Percentiles rank a stretch among this genome's conserved stretches.
Conservation (phyloP, 225 moss, liverwort and hornwort species). For the Ulota crispa region DNA sequence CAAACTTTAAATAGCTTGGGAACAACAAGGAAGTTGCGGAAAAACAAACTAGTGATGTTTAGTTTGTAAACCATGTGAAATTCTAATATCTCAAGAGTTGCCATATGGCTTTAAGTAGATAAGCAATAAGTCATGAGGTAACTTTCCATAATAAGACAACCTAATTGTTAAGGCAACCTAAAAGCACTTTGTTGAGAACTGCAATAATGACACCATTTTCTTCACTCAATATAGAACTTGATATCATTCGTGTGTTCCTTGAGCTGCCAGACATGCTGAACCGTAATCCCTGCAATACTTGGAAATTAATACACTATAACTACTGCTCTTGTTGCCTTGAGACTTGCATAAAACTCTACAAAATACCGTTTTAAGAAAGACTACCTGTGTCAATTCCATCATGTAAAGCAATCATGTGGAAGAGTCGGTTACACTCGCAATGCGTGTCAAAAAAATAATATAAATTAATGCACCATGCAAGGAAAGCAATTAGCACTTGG, state of each 20-base stretch:
- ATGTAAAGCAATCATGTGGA: background rate
- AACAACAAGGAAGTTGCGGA: too few species aligned
- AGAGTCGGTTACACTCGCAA: background rate
- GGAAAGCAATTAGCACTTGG: background rate
- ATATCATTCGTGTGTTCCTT: background rate
- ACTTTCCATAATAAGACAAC: too few species aligned
- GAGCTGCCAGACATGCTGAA: background rate
- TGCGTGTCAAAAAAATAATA: too few species aligned
- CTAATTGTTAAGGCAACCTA: too few species aligned
- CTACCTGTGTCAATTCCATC: background rate
- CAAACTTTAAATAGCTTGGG: too few species aligned
- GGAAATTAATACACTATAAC: background rate
- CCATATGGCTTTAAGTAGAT: too few species aligned
- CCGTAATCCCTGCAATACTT: background rate
- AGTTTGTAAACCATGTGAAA: too few species aligned
- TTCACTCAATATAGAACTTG: background rate
- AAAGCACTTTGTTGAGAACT: background rate
- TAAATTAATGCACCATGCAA: background rate
- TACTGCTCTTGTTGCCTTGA: background rate
- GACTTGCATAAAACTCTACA: background rate
- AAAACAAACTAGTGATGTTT: too few species aligned
- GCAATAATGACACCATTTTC: background rate
- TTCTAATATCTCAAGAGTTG: too few species aligned
- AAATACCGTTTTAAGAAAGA: background rate
- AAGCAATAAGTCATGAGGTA: too few species aligned